Evolutionary conservation across 2,329 filamentous ascomycete genomes (phyloP), one percentile per base, ranked within the genome.

Genomic region (Fusarium austroafricanum): DNA sequence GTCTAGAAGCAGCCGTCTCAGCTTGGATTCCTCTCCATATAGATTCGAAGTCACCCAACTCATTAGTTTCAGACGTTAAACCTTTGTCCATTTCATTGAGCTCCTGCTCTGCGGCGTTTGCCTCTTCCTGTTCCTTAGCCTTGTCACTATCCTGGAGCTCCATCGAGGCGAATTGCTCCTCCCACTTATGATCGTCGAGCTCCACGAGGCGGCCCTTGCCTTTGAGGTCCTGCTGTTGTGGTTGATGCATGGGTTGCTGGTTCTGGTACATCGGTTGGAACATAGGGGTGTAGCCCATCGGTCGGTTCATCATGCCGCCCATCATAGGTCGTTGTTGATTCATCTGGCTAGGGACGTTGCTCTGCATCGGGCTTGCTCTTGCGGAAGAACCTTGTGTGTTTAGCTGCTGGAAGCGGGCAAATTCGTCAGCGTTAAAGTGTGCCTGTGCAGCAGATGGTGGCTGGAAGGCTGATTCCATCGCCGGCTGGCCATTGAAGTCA

Each of bases 161-260:
- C 77, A 97, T 90, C 79, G 96, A 89, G 58, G 93, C 92, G 79
- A 99, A 99, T 79, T 98, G 94, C 73, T 94, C 93, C 80, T 98
- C 95, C 96, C 96, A 98, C 76, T 97, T 91, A 75, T 91, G 84
- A 73, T 99, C 95, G 77, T 97, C 93, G 23, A 98, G 87, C 81
- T 98, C 96, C 14, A 98, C 90, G 81, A 98, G 88, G 79, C 96
- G 97, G 38, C 92, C 94, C 78, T 98, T 98, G 61, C 92, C 92
- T 79, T 94, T 92, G 49, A 81, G 83, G 68, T 87, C 84, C 51
- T 81, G 79, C 59, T 82, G 81, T 71, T 82, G 83, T 71, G 81
- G 76, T 73, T 83, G 83, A 67, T 84, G 76, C 71, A 80, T 78
- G 43, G 75, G 77, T 55, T 80, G 78, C 57, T 82, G 79, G 33